Conservation (phyloP, 2,329 filamentous ascomycete species). For the Paraphoma chrysanthemicola region DNA sequence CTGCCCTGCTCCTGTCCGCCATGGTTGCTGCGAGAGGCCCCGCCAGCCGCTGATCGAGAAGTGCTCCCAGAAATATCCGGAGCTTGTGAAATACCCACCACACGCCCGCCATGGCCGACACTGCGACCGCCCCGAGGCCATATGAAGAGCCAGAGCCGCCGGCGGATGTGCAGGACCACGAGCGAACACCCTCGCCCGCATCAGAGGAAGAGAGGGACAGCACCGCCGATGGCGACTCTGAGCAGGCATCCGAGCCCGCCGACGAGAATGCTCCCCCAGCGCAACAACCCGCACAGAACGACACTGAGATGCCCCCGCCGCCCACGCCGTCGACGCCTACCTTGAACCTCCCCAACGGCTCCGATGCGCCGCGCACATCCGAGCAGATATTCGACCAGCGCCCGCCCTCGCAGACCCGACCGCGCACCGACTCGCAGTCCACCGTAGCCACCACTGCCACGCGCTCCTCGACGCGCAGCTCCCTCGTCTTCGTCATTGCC, state of each 20-base stretch:
- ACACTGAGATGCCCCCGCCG: conserved; percentile 24
- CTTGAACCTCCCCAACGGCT: conserved; percentile 30
- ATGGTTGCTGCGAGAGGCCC: conserved; percentile 31
- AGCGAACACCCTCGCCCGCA: conserved; percentile 9
- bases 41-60: conserved; percentile 25
- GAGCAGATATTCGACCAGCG: conserved; percentile 46
- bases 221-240: conserved; percentile 22
- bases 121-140: conserved; percentile 22
- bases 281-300: conserved; percentile 19
- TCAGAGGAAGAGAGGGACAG: conserved; percentile 12
- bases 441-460: conserved; percentile 59
- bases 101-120: conserved; percentile 44
- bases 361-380: conserved; percentile 40
- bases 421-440: conserved; percentile 67
- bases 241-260: conserved; percentile 22
- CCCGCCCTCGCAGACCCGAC: conserved; percentile 41
- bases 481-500: conserved; percentile 93
- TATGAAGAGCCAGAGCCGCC: conserved; percentile 14
- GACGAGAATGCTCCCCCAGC: conserved; percentile 20
- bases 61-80: conserved; percentile 20
- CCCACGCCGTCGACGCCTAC: conserved; percentile 30
- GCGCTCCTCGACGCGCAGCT: conserved; percentile 76
- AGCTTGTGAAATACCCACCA: conserved; percentile 15
- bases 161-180: conserved; percentile 14
- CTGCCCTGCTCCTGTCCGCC: conserved; percentile 21